phyloP scores from a whole-genome alignment of 345 rosid species.

The thale cress (Arabidopsis thaliana) region TAIR10.1 NC_003070.9:26059001-26059500 shows the following conservation, averaged over 20 bases:
- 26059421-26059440: background rate
- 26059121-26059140: background rate
- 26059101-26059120: background rate
- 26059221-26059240: slow-evolving; percentile 32
- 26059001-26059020: slow-evolving; percentile 16
- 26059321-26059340: background rate
- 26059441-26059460: slow-evolving; percentile 21
- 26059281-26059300: slow-evolving; percentile 17
- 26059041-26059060: slow-evolving; percentile 7
- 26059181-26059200: slow-evolving; percentile 23
- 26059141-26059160: background rate
- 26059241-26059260: slow-evolving; percentile 32
- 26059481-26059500: slow-evolving; percentile 16
- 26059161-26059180: slow-evolving; percentile 3
- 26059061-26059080: slow-evolving; percentile 16
- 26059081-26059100: background rate
- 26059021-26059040: slow-evolving; percentile 24
- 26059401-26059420: background rate
- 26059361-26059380: background rate
- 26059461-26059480: slow-evolving; percentile 35
- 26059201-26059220: slow-evolving; percentile 33
- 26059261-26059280: background rate
- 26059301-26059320: background rate
- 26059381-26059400: background rate
- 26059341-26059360: background rate